Evolutionary conservation across 345 rosid species (phyloP).

Genomic region (Moricandia arvensis): DNA sequence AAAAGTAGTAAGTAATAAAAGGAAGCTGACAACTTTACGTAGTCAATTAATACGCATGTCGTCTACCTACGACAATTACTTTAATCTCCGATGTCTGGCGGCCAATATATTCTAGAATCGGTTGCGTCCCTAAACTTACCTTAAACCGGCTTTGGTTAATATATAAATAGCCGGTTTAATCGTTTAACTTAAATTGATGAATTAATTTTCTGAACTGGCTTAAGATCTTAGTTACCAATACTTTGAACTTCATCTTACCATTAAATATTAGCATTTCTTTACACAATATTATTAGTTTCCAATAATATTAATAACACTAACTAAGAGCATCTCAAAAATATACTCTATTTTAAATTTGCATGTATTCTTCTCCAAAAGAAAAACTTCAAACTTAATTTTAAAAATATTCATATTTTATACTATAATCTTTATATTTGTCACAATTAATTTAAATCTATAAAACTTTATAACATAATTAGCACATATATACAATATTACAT

Average conservation of each 20-base stretch:
- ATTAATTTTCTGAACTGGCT: neutral
- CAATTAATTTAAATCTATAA: too few relatives aligned
- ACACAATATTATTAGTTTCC: neutral
- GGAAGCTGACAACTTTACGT: neutral
- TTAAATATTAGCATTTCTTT: neutral
- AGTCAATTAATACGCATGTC: slow-evolving; percentile 13
- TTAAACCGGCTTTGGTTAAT: neutral
- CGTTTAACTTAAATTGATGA: neutral
- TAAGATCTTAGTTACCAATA: neutral
- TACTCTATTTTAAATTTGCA: too few relatives aligned
- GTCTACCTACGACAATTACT: slow-evolving; percentile 5
- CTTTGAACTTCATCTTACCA: neutral
- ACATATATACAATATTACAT: too few relatives aligned
- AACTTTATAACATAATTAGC: too few relatives aligned
- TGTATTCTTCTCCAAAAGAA: too few relatives aligned
- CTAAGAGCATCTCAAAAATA: too few relatives aligned
- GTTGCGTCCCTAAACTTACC: neutral
- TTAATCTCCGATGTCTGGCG: slow-evolving; percentile 4
- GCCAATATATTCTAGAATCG: slow-evolving; percentile 2
- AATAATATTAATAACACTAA: neutral
- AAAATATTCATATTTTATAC: too few relatives aligned
- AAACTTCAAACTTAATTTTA: too few relatives aligned
- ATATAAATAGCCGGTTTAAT: neutral
- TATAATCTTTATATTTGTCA: too few relatives aligned
- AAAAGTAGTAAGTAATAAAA: neutral